phyloP scores from a whole-genome alignment of 2,329 filamentous ascomycete species.

The Hypomyces perniciosus region DNA sequence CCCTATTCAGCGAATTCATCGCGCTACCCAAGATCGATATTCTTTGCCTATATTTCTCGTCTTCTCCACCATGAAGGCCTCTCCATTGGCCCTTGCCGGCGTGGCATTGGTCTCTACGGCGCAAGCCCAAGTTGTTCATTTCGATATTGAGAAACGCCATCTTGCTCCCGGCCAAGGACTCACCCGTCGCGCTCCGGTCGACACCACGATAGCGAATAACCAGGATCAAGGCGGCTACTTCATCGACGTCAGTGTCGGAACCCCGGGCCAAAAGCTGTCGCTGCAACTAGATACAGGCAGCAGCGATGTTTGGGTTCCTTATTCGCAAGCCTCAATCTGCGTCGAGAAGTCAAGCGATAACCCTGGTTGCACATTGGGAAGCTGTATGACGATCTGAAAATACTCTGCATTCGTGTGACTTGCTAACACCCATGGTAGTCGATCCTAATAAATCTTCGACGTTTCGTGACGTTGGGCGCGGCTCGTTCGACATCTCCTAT shows the following conservation, averaged over 20 bases:
- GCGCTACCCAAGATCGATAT: too few relatives aligned
- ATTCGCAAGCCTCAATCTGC: conserved; percentile 35
- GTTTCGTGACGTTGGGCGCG: conserved; percentile 36
- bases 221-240: conserved; percentile 46
- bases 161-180: conserved; percentile 19
- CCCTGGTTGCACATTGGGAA: conserved; percentile 37
- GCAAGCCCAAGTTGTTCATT: conserved; percentile 37
- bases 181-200: conserved; percentile 35
- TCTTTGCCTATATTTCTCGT: background rate
- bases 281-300: conserved; percentile 61
- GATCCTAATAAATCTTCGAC: conserved; percentile 39
- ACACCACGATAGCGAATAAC: conserved; percentile 41
- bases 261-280: conserved; percentile 48
- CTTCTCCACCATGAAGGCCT: conserved; percentile 7
- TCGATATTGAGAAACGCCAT: conserved; percentile 39
- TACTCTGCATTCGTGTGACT: background rate
- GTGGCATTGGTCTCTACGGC: conserved; percentile 12
- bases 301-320: conserved; percentile 58
- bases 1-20: background rate
- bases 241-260: conserved; percentile 50
- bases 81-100: conserved; percentile 8
- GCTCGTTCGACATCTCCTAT: conserved; percentile 53
- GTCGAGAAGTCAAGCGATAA: conserved; percentile 15
- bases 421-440: conserved; percentile 31
- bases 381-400: conserved; percentile 34